A percentile compares a stretch with the other conserved stretches of the same genome.
Conservation (phyloP, 805 yeast species). For the Candida vaughaniae region DNA sequence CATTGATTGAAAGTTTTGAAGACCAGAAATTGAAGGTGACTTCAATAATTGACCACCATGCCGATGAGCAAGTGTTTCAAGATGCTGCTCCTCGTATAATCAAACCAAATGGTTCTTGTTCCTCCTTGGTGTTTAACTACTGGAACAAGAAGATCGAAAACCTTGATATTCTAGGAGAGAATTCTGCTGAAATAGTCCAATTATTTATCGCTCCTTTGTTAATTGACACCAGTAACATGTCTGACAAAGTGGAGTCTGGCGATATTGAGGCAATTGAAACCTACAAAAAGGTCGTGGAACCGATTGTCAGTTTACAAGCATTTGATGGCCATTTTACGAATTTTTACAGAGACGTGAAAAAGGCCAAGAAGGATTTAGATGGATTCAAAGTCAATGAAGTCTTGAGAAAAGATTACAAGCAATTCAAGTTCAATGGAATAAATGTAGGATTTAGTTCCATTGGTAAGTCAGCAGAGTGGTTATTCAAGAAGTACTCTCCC, state of each 20-base stretch:
- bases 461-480: constrained; percentile 61
- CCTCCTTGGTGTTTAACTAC: constrained; percentile 66
- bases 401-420: constrained; percentile 81
- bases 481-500: constrained; percentile 28
- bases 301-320: not conserved
- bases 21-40: constrained; percentile 18
- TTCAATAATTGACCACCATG: constrained; percentile 84
- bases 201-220: constrained; percentile 67
- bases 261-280: constrained; percentile 49
- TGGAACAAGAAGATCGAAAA: constrained; percentile 39
- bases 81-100: constrained; percentile 64
- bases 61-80: constrained; percentile 54
- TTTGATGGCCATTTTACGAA: constrained; percentile 2
- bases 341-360: constrained; percentile 28
- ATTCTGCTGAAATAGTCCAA: constrained; percentile 35
- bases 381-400: constrained; percentile 64
- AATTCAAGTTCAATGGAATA: constrained; percentile 46
- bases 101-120: constrained; percentile 71
- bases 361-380: constrained; percentile 59
- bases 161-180: constrained; percentile 14
- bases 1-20: constrained; percentile 27
- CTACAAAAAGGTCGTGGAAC: constrained; percentile 29
- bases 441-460: constrained; percentile 76
- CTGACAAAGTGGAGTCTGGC: constrained; percentile 56
- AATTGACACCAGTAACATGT: constrained; percentile 72